Evolutionary conservation across 2,329 filamentous ascomycete species (phyloP), one percentile per base, ranked within the genome.

Genomic region (Botrytis cinerea): DNA sequence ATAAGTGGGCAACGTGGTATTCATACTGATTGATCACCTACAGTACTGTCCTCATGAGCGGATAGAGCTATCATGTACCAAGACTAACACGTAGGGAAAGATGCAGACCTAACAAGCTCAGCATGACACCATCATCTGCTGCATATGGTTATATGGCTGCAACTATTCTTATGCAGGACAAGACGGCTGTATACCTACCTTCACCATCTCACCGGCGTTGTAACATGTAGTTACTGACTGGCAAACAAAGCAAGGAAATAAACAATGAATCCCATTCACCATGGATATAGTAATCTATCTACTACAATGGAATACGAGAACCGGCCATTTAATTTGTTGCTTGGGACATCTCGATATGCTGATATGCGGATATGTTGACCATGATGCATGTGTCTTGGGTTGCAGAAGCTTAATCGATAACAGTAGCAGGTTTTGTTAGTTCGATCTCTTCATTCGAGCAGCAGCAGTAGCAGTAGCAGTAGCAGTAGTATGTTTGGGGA

Each of bases 81-180:
- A 54, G 51, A 54, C 51, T 28, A 6, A 28, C 12, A 54, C n/a
- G 51, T 9, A 54, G 8, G n/a, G 51, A 54, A 28, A 28, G n/a
- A 54, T 43, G n/a, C 16, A 57, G 5, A 10, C 25, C 43, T 20
- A 12, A 25, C 14, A n/a, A 25, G 22, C 48, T n/a, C 14, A 40
- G 46, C 22, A 66, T 64, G n/a, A 48, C 62, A 68, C 38, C 6
- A 28, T 43, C 40, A 18, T 40, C 32, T 35, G 43, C n/a, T 68
- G 35, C 20, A 54, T 40, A 20, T 22, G 8, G 16, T 2, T 20
- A 1, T 60, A 32, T 38, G 32, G 18, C 3, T 51, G 46, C 46
- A 67, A 38, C 35, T 68, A 28, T 68, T 51, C 35, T 57, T 6
- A 68, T 68, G 66, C 48, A 57, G 66, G 66, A 57, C 25, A 68